These are phyloP conservation scores for Penicillium fuscoglaucum DNA, from an alignment of 2,329 filamentous ascomycete species.

Conservation along the genomic window DNA sequence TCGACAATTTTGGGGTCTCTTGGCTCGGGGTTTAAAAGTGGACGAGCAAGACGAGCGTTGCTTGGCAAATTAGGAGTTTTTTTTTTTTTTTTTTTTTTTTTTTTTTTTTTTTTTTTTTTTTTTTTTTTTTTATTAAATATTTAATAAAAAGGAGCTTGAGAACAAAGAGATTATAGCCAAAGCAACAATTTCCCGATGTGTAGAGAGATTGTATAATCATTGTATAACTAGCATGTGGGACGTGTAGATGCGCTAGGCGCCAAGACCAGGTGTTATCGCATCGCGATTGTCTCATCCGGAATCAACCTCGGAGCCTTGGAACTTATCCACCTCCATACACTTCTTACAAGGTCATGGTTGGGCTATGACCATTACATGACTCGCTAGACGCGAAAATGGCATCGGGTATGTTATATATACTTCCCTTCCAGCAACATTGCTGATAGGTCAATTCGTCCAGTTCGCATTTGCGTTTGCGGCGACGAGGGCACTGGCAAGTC, in stretches of 20 bases:
- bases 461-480: constrained; percentile 93
- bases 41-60: neutral
- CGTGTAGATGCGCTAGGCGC: neutral
- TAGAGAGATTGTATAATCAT: neutral
- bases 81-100: neutral
- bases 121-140: too few relatives aligned
- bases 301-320: constrained; percentile 1
- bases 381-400: constrained; percentile 12
- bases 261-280: constrained; percentile 11
- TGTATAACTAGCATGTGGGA: neutral
- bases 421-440: neutral
- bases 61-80: constrained; percentile 1
- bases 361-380: neutral
- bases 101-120: neutral
- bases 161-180: neutral
- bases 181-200: neutral
- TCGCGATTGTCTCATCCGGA: constrained; percentile 5
- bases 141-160: neutral
- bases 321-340: neutral
- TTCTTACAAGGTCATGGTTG: constrained; percentile 1
- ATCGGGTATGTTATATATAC: constrained; percentile 1
- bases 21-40: neutral
- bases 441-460: constrained; percentile 44
- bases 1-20: neutral
- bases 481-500: constrained; percentile 96